Base-by-base conservation (phyloP, 1,284 basidiomycete species). In the Rhodotorula sp. region DNA sequence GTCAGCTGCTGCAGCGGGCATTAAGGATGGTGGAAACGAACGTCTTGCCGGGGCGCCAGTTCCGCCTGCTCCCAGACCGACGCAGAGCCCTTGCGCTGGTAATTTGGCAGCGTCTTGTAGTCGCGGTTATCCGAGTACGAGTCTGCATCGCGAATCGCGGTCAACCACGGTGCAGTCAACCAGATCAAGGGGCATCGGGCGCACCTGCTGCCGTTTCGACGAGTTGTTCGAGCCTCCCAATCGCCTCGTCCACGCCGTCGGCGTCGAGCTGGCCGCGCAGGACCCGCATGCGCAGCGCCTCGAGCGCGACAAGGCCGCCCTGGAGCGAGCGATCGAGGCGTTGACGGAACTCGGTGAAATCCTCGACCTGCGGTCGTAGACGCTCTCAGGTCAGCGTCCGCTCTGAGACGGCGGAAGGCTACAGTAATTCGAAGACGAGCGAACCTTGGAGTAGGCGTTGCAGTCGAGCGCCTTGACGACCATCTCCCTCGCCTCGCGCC, bases 201-300 rank as follows among this genome's bases (percentile, higher is more conserved):
- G 41, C 60, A 67, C 69, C n/a, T 21, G 41, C 13, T 8, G 61
- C 19, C 5, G 44, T 2, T 8, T n/a, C 25, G n/a, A 66, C 12
- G 4, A 61, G 16, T 74, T 91, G 88, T 67, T 90, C 84, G 55
- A 90, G 81, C 71, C 91, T 89, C 7, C 86, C 84, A 59, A 83
- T 48, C 4, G 57, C 59, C 21, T 52, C 49, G 8, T 66, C 56
- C 19, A 45, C 53, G 8, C 49, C 25, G 23, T 50, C 45, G 1
- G 61, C 56, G 55, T 68, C 86, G 61, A 91, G 84, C 21, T 84
- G 82, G 78, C 92, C 91, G 70, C 91, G 89, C 0, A 88, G 83
- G n/a, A 92, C 82, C 50, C 89, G 86, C 88, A 92, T 91, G 64
- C 91, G 86, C 56, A 91, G 85, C 78, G 91, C 88, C 78, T 93